Conservation (phyloP, 768 basidiomycete genomes). For the Termitomyces sp. region DNA sequence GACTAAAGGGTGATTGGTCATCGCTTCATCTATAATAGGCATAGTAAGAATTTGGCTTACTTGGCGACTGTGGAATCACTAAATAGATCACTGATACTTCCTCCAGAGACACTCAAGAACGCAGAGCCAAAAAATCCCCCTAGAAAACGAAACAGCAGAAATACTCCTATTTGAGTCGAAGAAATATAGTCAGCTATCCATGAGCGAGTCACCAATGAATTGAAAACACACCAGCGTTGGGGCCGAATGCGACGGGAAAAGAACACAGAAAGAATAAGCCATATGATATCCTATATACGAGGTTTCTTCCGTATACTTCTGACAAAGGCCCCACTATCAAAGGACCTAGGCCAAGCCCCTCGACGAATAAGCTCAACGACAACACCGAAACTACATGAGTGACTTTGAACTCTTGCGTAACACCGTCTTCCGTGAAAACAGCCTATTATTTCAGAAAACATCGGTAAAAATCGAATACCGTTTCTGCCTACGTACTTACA, state of each 20-base stretch:
- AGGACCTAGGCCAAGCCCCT: constrained; percentile 51
- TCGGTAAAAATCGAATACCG: not conserved
- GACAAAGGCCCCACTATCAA: constrained; percentile 47
- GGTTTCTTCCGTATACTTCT: constrained; percentile 59
- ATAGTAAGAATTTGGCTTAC: constrained; percentile 28
- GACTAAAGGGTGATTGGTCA: constrained; percentile 20
- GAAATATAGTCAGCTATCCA: not conserved
- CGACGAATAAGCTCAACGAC: constrained; percentile 53
- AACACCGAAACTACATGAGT: constrained; percentile 43
- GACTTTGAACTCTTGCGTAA: constrained; percentile 44
- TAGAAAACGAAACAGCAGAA: constrained; percentile 52
- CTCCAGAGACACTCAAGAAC: constrained; percentile 52
- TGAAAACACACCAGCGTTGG: constrained; percentile 45
- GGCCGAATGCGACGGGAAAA: constrained; percentile 71
- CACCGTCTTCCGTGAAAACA: constrained; percentile 54
- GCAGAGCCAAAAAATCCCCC: constrained; percentile 52
- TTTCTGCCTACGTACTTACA: constrained; percentile 28
- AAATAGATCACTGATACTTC: constrained; percentile 51
- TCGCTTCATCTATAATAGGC: not conserved
- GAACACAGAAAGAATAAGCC: constrained; percentile 54
- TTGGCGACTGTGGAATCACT: constrained; percentile 50
- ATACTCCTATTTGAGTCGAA: constrained; percentile 36
- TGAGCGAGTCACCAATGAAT: not conserved
- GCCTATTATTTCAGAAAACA: constrained; percentile 29
- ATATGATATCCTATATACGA: constrained; percentile 60